Evolutionary conservation across 2,329 filamentous ascomycete genomes (phyloP), one percentile per base, ranked within the genome.

Genomic region (Arachnopeziza araneosa): DNA sequence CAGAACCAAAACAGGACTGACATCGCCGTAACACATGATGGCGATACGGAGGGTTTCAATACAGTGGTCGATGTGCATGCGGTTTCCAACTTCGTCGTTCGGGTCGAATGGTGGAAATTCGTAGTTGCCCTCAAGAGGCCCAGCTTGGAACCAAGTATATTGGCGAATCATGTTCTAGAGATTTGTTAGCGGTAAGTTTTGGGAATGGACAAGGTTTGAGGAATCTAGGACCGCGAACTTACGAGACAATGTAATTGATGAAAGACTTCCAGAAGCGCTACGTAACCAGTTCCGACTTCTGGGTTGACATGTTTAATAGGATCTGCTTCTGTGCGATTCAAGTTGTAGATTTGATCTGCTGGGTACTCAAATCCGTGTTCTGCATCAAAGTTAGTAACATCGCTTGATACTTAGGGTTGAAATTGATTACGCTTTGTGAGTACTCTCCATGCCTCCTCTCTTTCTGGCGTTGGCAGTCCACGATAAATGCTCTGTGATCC

Each of bases 31-130:
- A 23, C 51, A 53, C 51, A 24, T 24, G 6, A 53, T n/a, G 22
- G 51, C 21, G 2, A 53, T 53, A n/a, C 51, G 51, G 10, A 53
- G 51, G 2, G 51, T 26, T 22, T 53, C 51, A 19, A 53, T 24
- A 30, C 51, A 53, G 51, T 53, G 51, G 24, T 53, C 51, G n/a
- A 53, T 30, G 23, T 53, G 51, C 51, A 53, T 53, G 51, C 51
- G 51, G 24, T 53, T 53, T 19, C 26, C 36, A 4, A 44, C 36
- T 44, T 44, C 17, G 12, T 44, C 36, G 12, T 44, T 19, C 5
- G 36, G 36, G 12, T 44, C 17, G 17, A 44, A 44, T 44, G 36
- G 36, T 3, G 36, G 36, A 19, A 19, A 17, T 17, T 17, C 17
- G 17, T 44, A 44, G 36, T 24, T 23, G 9, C 19, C 51, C 26